Evolutionary conservation across 805 yeast genomes (phyloP).

Genomic region (Myxozyma nipponensis): DNA sequence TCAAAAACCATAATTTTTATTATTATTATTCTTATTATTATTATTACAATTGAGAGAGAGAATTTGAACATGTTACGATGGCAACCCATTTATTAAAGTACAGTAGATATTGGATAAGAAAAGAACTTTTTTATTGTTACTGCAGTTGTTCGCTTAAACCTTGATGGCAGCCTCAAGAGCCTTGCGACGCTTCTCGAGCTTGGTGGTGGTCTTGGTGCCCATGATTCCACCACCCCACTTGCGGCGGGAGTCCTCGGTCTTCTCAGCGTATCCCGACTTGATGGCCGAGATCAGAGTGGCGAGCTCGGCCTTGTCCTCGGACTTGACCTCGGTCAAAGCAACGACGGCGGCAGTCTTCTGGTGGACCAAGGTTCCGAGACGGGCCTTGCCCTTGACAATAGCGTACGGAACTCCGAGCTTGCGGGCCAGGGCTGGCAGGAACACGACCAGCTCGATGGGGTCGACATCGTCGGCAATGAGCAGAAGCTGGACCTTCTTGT

Average conservation of each 20-base stretch:
- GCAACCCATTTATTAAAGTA: background rate
- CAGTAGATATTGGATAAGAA: background rate
- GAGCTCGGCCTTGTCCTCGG: constrained; percentile 93
- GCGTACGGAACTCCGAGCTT: constrained; percentile 99
- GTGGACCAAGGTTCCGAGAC: constrained; percentile 97
- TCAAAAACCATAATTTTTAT: background rate
- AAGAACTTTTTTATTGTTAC: background rate
- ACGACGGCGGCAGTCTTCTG: constrained; percentile 96
- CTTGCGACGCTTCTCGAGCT: constrained; percentile 71
- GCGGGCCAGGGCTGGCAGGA: constrained; percentile 98
- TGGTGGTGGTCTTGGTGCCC: constrained; percentile 91
- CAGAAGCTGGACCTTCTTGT: constrained; percentile 97
- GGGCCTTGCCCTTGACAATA: constrained; percentile 96
- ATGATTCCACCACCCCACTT: constrained; percentile 99
- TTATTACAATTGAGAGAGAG: too few species aligned
- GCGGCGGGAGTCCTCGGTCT: constrained; percentile 93
- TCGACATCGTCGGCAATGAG: constrained; percentile 98
- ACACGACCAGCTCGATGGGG: constrained; percentile 96
- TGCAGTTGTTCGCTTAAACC: constrained; percentile 9
- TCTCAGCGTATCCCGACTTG: constrained; percentile 87
- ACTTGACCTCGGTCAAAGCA: constrained; percentile 90
- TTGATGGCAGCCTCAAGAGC: constrained; percentile 41
- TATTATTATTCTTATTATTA: background rate
- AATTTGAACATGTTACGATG: background rate
- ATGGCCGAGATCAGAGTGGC: constrained; percentile 90